These are phyloP conservation scores for Gossypium sturtianum DNA, from an alignment of 345 rosid genomes.

Conservation along the genomic window DNA sequence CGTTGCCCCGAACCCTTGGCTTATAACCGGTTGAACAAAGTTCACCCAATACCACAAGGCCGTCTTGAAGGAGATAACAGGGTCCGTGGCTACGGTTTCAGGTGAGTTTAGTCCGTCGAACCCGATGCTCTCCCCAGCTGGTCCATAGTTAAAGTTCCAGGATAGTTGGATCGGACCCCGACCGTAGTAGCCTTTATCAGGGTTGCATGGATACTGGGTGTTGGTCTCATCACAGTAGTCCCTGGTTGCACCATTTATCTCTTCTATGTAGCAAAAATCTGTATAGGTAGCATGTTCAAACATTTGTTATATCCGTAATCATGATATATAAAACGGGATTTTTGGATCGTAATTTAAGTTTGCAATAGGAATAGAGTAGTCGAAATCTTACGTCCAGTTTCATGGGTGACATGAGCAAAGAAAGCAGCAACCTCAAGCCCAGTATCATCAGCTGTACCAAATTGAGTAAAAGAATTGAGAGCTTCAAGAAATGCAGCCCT, in stretches of 20 bases:
- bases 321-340: neutral
- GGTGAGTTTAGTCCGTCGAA: slow-evolving; percentile 57
- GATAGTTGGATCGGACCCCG: slow-evolving; percentile 64
- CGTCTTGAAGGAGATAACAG: slow-evolving; percentile 51
- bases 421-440: slow-evolving; percentile 15
- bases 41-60: slow-evolving; percentile 74
- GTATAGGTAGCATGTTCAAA: neutral
- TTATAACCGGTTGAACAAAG: slow-evolving; percentile 37
- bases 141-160: slow-evolving; percentile 63
- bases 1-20: slow-evolving; percentile 67
- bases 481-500: slow-evolving; percentile 30
- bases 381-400: slow-evolving; percentile 13
- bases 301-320: neutral
- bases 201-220: slow-evolving; percentile 47
- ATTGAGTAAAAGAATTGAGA: slow-evolving; percentile 17
- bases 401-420: slow-evolving; percentile 16
- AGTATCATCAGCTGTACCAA: slow-evolving; percentile 15
- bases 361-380: neutral
- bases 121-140: slow-evolving; percentile 41
- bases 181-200: slow-evolving; percentile 51
- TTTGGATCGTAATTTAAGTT: neutral
- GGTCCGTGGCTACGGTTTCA: slow-evolving; percentile 52
- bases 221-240: slow-evolving; percentile 40
- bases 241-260: slow-evolving; percentile 36
- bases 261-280: slow-evolving; percentile 60